These are phyloP conservation scores for Tuctoria greenei DNA, from an alignment of 176 grass and related monocot genomes.

Conservation along the genomic window DNA sequence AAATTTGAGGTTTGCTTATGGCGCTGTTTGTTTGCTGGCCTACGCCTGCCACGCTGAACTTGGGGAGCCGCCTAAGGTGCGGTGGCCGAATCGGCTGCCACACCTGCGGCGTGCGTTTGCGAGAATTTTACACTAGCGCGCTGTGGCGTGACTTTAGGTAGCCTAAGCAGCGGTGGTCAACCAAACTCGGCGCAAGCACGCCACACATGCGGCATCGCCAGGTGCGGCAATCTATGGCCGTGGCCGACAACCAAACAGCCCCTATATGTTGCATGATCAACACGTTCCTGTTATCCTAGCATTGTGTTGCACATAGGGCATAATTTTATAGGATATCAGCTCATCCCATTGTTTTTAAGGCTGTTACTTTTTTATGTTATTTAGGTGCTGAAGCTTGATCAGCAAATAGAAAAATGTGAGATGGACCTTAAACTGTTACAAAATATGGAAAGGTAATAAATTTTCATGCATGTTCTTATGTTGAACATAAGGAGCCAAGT, in stretches of 20 bases:
- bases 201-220: too few species aligned
- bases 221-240: too few species aligned
- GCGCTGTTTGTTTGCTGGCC: too few species aligned
- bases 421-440: slow-evolving; percentile 49
- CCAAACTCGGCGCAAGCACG: too few species aligned
- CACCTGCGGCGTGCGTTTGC: too few species aligned
- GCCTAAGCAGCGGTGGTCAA: too few species aligned
- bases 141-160: too few species aligned
- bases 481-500: slow-evolving; percentile 10
- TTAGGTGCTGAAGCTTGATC: not conserved
- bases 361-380: not conserved
- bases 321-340: not conserved
- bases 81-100: too few species aligned
- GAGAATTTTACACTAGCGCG: too few species aligned
- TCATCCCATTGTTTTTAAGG: not conserved
- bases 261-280: not conserved
- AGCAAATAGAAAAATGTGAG: slow-evolving; percentile 38
- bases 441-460: slow-evolving; percentile 57
- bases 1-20: slow-evolving; percentile 55
- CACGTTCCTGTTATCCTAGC: not conserved
- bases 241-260: too few species aligned
- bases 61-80: too few species aligned
- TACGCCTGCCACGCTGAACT: too few species aligned
- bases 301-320: not conserved
- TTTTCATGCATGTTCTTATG: slow-evolving; percentile 9